These are phyloP conservation scores for Bretschneidera sinensis DNA, from an alignment of 345 rosid species.

Conservation along the genomic window DNA sequence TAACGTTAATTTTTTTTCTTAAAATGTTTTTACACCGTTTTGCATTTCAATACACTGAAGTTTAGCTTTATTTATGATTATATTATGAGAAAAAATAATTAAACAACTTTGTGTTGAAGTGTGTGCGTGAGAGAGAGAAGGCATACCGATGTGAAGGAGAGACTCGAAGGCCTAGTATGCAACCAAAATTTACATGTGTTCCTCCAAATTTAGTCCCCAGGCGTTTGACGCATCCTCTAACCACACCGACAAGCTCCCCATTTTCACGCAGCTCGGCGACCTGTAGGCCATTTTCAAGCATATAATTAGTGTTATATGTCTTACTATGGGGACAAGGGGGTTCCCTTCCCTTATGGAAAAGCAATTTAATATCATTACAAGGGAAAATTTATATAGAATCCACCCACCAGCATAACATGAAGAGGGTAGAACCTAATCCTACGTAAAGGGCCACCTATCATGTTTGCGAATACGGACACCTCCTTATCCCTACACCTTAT, in stretches of 20 bases:
- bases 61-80: neutral
- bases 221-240: conserved; percentile 57
- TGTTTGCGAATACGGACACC: conserved; percentile 39
- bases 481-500: conserved; percentile 29
- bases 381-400: neutral
- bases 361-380: too few species aligned
- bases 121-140: neutral
- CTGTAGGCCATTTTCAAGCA: conserved; percentile 33
- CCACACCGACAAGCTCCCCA: conserved; percentile 57
- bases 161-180: conserved; percentile 60
- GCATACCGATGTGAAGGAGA: conserved; percentile 47
- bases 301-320: conserved; percentile 5
- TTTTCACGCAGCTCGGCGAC: conserved; percentile 48
- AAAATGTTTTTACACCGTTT: too few species aligned
- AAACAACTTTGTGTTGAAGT: neutral
- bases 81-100: neutral
- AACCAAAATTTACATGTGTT: conserved; percentile 38
- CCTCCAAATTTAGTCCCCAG: conserved; percentile 36
- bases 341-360: conserved; percentile 4
- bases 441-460: conserved; percentile 38
- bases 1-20: too few species aligned
- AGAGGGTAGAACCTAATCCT: conserved; percentile 48
- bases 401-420: conserved; percentile 57
- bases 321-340: conserved; percentile 18
- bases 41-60: neutral